Evolutionary conservation across 192 early-diverging fungal species (phyloP).

Genomic region (Coemansia sp.): DNA sequence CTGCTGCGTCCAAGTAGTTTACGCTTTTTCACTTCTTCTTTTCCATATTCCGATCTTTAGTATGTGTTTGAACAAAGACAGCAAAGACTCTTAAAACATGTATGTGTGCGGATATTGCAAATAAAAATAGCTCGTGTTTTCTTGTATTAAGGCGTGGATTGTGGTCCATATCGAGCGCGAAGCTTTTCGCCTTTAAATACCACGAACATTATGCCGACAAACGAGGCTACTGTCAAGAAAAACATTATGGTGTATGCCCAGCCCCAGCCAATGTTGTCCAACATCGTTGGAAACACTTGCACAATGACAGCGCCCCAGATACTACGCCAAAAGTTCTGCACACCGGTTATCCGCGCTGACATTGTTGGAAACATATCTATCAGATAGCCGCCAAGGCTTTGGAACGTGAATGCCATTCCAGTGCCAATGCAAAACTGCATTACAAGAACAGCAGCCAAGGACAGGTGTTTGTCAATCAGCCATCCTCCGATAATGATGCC

Average conservation of each 20-base stretch:
- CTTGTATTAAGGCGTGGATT: not conserved
- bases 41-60: not conserved
- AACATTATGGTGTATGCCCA: constrained; percentile 49
- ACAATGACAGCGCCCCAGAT: constrained; percentile 47
- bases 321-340: constrained; percentile 55
- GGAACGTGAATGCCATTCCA: constrained; percentile 51
- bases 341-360: constrained; percentile 49
- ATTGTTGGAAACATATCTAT: constrained; percentile 52
- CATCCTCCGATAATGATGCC: constrained; percentile 36
- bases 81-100: too few relatives aligned
- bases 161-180: constrained; percentile 33
- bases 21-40: not conserved
- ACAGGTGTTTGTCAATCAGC: constrained; percentile 28
- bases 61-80: too few relatives aligned
- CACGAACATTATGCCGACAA: constrained; percentile 27
- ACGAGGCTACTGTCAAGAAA: constrained; percentile 26
- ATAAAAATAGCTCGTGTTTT: not conserved
- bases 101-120: not conserved
- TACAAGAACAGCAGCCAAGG: constrained; percentile 41
- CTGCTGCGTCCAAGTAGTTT: constrained; percentile 9
- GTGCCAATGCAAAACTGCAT: constrained; percentile 43
- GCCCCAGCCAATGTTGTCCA: constrained; percentile 49
- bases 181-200: constrained; percentile 33
- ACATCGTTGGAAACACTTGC: constrained; percentile 47
- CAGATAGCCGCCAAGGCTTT: constrained; percentile 44